Evolutionary conservation across 805 yeast species (phyloP), one percentile per base, ranked within the genome.

Genomic region (Candida quercuum): DNA sequence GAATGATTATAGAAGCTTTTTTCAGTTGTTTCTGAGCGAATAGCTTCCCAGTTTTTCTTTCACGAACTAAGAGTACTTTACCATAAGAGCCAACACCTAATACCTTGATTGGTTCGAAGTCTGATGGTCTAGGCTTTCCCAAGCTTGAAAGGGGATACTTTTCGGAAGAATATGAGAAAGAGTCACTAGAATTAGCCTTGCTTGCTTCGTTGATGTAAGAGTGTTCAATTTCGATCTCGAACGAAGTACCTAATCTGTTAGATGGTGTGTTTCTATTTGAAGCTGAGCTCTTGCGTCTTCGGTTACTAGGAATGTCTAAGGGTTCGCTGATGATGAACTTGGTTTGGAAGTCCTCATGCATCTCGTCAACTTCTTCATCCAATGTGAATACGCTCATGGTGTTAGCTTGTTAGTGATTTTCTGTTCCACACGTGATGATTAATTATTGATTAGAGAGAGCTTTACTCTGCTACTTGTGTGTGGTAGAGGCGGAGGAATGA

Each of bases 61-160:
- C 88, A 35, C 77, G 74, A 1, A 87, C 96, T 17, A 87, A 62
- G 8, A 85, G 62, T 3, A 87, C 96, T 54, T 85, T 86, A 4
- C 96, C 96, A 48, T 84, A 87, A 2, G 95, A 87, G 3, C 96
- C 96, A 36, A 79, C 74, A 0, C 96, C 96, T 6, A 87, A 64
- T 0, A 86, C 93, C 47, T 76, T 81, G 6, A 88, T 59, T 3
- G 85, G 83, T 48, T 73, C 78, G 51, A 88, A 87, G 53, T 87
- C 95, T 5, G 50, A 35, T 5, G 68, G 54, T 20, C 49, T 53
- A 13, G 57, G 59, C 28, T 52, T 52, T 6, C 48, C 48, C 11
- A 16, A 12, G 14, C 8, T 18, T 13, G 10, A n/a, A 8, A 6
- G 12, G 19, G 13, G 6, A 15, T 25, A 19, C n/a, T 17, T 14